Conservation (phyloP, 495 filamentous ascomycete genomes). For the Aspergillus homomorphus region DNA sequence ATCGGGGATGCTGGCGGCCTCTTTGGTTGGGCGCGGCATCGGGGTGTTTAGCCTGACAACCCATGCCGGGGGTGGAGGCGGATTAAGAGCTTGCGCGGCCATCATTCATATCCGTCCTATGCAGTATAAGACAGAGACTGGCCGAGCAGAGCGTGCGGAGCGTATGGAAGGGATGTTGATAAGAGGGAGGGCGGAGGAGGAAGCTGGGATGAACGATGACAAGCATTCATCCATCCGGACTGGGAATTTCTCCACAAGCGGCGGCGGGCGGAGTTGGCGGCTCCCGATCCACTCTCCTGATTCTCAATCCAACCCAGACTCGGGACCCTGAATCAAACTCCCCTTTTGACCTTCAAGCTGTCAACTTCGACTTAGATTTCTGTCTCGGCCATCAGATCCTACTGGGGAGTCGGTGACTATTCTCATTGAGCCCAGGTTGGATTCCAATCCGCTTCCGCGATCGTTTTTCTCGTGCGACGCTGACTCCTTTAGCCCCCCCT, state of each 20-base stretch:
- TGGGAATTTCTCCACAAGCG: constrained; percentile 25
- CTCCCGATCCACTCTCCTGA: constrained; percentile 28
- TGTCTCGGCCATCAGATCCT: not conserved
- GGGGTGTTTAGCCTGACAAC: constrained; percentile 70
- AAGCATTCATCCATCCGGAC: not conserved
- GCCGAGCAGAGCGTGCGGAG: not conserved
- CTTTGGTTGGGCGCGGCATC: constrained; percentile 54
- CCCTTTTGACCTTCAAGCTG: constrained; percentile 4
- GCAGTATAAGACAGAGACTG: not conserved
- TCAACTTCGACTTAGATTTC: not conserved
- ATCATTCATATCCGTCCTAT: constrained; percentile 12
- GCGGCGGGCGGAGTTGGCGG: constrained; percentile 24
- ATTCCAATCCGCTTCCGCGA: not conserved
- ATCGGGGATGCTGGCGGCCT: constrained; percentile 66
- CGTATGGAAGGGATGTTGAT: constrained; percentile 4
- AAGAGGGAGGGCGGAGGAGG: constrained; percentile 12
- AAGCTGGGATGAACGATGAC: constrained; percentile 8
- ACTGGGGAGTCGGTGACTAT: not conserved
- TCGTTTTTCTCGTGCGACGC: constrained; percentile 10
- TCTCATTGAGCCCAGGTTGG: constrained; percentile 1
- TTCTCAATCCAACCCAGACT: constrained; percentile 25
- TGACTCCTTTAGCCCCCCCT: constrained; percentile 15
- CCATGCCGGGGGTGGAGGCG: constrained; percentile 71
- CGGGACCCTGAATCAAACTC: not conserved
- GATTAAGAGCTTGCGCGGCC: constrained; percentile 32